A percentile compares a stretch with the other conserved stretches of the same genome.
Conservation (phyloP, 208 protist genomes). For the Leishmania gerbilli region DNA sequence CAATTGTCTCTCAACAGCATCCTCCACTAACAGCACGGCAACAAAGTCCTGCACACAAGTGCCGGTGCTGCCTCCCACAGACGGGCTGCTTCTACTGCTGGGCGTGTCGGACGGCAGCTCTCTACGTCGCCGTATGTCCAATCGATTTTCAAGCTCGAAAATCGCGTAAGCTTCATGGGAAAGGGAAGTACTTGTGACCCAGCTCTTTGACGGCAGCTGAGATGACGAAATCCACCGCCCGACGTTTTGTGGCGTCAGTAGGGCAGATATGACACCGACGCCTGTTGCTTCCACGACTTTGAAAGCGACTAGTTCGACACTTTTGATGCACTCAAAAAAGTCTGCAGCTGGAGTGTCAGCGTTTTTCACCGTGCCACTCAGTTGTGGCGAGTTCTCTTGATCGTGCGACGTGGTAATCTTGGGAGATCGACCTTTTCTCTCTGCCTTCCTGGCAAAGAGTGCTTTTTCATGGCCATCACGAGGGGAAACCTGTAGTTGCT, state of each 20-base stretch:
- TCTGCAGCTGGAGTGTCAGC: background rate
- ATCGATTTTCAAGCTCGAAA: conserved; percentile 3
- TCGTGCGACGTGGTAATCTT: background rate
- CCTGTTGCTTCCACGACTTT: conserved; percentile 24
- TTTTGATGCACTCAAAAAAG: background rate
- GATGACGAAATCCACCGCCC: conserved; percentile 1
- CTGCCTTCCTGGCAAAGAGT: background rate
- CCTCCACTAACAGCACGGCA: background rate
- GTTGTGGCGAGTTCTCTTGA: background rate
- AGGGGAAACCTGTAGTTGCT: background rate
- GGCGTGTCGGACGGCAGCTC: background rate
- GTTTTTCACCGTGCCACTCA: background rate
- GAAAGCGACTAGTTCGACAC: conserved; percentile 9
- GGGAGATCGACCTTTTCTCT: background rate
- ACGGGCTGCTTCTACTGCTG: background rate
- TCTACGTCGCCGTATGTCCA: background rate
- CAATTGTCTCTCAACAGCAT: background rate
- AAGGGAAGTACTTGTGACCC: conserved; percentile 17
- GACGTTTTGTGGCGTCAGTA: conserved; percentile 11
- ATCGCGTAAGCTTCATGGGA: conserved; percentile 3
- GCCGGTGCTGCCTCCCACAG: background rate
- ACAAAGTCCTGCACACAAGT: background rate
- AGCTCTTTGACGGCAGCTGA: conserved; percentile 26
- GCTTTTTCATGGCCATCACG: background rate
- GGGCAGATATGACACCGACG: conserved; percentile 1